Evolutionary conservation across 2,329 filamentous ascomycete species (phyloP).

Genomic region (Paracorniculantispora psalliotae): DNA sequence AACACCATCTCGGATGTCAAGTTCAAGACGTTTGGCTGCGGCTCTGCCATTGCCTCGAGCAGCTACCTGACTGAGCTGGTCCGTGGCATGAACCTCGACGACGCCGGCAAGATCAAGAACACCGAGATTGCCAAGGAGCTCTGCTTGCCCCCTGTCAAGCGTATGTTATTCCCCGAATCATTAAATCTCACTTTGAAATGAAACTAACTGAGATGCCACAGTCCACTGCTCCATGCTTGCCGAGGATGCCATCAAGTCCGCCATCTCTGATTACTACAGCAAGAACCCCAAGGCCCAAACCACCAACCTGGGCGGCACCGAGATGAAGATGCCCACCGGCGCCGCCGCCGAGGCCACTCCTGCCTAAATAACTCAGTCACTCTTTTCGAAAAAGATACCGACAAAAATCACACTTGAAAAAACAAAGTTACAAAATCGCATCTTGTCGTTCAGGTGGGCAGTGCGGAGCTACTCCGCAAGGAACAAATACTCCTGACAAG

Average conservation of each 20-base stretch:
- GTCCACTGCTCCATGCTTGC: constrained; percentile 91
- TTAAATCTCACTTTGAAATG: not conserved
- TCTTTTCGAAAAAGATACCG: not conserved
- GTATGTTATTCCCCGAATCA: constrained; percentile 45
- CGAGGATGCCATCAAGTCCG: constrained; percentile 86
- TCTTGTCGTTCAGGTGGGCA: not conserved
- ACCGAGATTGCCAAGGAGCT: constrained; percentile 98
- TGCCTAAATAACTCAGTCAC: constrained; percentile 4
- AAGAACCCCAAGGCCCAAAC: constrained; percentile 55
- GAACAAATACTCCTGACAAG: not conserved
- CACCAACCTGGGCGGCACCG: constrained; percentile 74
- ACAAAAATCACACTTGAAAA: constrained; percentile 1
- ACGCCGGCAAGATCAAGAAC: constrained; percentile 89
- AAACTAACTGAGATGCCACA: constrained; percentile 35
- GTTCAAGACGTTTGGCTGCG: constrained; percentile 97
- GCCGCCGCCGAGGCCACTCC: constrained; percentile 39
- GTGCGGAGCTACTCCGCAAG: not conserved
- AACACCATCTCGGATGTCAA: constrained; percentile 91
- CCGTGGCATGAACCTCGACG: constrained; percentile 88
- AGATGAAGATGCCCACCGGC: constrained; percentile 40
- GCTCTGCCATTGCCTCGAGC: constrained; percentile 88
- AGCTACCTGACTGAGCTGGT: constrained; percentile 97
- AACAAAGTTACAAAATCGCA: not conserved
- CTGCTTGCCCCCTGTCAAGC: constrained; percentile 80
- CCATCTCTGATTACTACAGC: constrained; percentile 84